These are phyloP conservation scores for Neurospora discreta DNA, from an alignment of 495 filamentous ascomycete species.

Conservation along the genomic window DNA sequence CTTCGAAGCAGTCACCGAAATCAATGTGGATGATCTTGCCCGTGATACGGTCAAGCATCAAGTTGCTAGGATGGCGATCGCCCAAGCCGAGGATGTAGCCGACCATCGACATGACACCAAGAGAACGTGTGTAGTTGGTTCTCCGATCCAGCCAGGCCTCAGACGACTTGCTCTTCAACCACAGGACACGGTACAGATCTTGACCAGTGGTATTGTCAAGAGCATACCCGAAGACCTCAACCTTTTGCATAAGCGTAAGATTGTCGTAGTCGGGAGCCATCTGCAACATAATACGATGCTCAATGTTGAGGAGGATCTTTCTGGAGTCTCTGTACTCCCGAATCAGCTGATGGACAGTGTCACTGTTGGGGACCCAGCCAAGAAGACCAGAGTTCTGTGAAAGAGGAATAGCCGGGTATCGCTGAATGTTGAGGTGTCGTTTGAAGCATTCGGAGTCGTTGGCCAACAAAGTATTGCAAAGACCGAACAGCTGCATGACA, in stretches of 20 bases:
- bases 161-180: slow-evolving; percentile 96
- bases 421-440: slow-evolving; percentile 87
- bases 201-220: slow-evolving; percentile 98
- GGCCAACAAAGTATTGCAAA: slow-evolving; percentile 86
- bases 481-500: slow-evolving; percentile 97
- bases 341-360: slow-evolving; percentile 92
- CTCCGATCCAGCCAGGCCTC: slow-evolving; percentile 95
- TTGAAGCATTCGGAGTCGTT: slow-evolving; percentile 95
- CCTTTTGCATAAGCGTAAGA: slow-evolving; percentile 98
- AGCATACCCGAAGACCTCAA: slow-evolving; percentile 97
- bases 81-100: slow-evolving; percentile 96
- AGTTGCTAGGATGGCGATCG: slow-evolving; percentile 91
- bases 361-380: slow-evolving; percentile 96
- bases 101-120: slow-evolving; percentile 99
- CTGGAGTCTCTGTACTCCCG: slow-evolving; percentile 93
- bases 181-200: slow-evolving; percentile 93
- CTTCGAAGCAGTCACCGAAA: slow-evolving; percentile 98
- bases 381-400: slow-evolving; percentile 92
- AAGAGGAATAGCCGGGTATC: slow-evolving; percentile 87
- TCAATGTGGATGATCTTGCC: slow-evolving; percentile 97
- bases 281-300: slow-evolving; percentile 98
- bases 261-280: slow-evolving; percentile 99
- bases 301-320: slow-evolving; percentile 95
- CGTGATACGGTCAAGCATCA: slow-evolving; percentile 91
- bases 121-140: slow-evolving; percentile 93